These are phyloP conservation scores for Clarireedia hainanense DNA, from an alignment of 2,329 filamentous ascomycete genomes.

Conservation along the genomic window DNA sequence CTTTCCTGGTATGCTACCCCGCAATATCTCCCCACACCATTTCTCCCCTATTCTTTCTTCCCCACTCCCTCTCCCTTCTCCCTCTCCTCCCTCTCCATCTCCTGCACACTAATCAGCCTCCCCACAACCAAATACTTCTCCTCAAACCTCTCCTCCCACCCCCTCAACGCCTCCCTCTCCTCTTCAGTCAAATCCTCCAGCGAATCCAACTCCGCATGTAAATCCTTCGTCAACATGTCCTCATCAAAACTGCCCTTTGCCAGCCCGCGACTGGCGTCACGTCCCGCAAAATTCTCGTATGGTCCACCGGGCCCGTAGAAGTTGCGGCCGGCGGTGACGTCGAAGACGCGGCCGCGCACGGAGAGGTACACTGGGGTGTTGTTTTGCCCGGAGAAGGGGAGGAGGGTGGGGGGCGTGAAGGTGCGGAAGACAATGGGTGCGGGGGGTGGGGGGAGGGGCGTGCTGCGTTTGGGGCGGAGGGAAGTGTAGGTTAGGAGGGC, in stretches of 20 bases:
- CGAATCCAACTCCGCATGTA: slow-evolving; percentile 74
- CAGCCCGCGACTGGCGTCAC: slow-evolving; percentile 81
- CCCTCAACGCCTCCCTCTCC: slow-evolving; percentile 73
- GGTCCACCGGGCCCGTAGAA: slow-evolving; percentile 96
- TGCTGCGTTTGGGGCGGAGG: slow-evolving; percentile 41
- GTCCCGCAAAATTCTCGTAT: slow-evolving; percentile 91
- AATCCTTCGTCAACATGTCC: slow-evolving; percentile 87
- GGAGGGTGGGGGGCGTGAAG: slow-evolving; percentile 73
- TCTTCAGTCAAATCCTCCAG: slow-evolving; percentile 64
- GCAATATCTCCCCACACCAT: too few species aligned
- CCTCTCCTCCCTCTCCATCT: too few species aligned
- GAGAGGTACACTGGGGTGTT: slow-evolving; percentile 75
- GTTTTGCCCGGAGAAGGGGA: slow-evolving; percentile 73
- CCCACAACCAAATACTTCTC: slow-evolving; percentile 97
- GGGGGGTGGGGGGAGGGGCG: slow-evolving; percentile 42
- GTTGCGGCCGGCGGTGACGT: slow-evolving; percentile 77
- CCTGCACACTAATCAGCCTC: slow-evolving; percentile 50
- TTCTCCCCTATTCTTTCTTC: too few species aligned
- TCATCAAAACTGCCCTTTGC: slow-evolving; percentile 90
- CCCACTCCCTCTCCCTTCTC: too few species aligned
- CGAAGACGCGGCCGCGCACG: slow-evolving; percentile 87
- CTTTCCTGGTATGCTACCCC: too few species aligned
- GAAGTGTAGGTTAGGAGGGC: slow-evolving; percentile 51
- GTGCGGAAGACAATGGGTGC: slow-evolving; percentile 56
- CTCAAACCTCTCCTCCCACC: slow-evolving; percentile 89